phyloP scores from a whole-genome alignment of 2,329 filamentous ascomycete genomes.

The Aspergillus sp. region DNA sequence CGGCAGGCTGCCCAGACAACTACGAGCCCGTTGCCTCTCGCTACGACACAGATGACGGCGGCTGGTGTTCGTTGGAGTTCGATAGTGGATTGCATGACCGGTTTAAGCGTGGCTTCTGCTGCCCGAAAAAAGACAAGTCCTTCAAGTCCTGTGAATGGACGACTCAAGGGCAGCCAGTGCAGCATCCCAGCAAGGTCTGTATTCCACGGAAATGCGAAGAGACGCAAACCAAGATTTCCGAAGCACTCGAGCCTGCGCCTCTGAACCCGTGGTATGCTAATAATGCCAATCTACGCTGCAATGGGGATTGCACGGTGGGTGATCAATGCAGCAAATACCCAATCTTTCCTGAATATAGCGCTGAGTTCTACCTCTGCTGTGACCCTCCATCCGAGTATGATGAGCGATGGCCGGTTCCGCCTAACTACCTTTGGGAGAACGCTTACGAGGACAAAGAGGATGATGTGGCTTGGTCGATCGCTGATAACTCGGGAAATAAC shows the following conservation, averaged over 20 bases:
- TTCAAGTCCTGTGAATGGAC: not conserved
- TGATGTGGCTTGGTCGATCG: constrained; percentile 14
- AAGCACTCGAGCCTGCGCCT: not conserved
- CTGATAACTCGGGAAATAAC: constrained; percentile 13
- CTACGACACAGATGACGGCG: constrained; percentile 8
- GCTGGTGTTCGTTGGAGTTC: constrained; percentile 4
- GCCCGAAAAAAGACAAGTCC: constrained; percentile 2
- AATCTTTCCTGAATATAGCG: not conserved
- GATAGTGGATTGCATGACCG: constrained; percentile 3
- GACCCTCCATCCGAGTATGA: constrained; percentile 5
- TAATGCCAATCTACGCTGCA: too few relatives aligned
- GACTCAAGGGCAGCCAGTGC: not conserved
- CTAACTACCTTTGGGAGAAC: constrained; percentile 14
- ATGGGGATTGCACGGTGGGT: too few relatives aligned
- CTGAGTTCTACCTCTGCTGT: constrained; percentile 4
- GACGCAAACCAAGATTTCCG: not conserved
- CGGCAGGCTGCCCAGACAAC: constrained; percentile 3
- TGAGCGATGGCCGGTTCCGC: constrained; percentile 19
- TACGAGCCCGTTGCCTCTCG: constrained; percentile 6
- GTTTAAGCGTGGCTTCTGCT: constrained; percentile 10
- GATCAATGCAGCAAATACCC: not conserved
- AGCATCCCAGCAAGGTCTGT: not conserved
- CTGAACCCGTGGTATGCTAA: too few relatives aligned
- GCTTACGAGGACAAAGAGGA: constrained; percentile 8
- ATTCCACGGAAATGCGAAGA: not conserved